Evolutionary conservation across 495 filamentous ascomycete species (phyloP), one percentile per base, ranked within the genome.

Genomic region (Aspergillus cristatus): DNA sequence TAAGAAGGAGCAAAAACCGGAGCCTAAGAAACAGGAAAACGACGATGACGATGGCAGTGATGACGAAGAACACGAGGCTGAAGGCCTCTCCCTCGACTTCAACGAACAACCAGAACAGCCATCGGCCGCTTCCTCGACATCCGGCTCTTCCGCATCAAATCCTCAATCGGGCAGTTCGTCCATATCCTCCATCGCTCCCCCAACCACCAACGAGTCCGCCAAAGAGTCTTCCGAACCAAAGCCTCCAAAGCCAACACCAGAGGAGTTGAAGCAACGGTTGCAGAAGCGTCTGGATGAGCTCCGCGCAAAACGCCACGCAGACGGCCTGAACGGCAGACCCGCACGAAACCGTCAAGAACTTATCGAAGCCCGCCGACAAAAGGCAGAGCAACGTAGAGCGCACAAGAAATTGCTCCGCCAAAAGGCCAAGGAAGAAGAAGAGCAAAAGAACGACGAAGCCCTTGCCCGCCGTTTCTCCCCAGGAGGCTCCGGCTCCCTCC

Each of bases 271-370:
- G 53, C 74, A 79, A 20, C 82, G 87, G 16, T 70, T 98, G 31
- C 74, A 80, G 32, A 82, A 80, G 45, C 84, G 76, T 39, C 84
- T 98, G 35, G 80, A 88, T 44, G 80, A 76, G 17, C 75, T 98
- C 16, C 82, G 88, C 35, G 82, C 83, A 1, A 72, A 71, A 16
- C 79, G 87, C 34, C 90, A 91, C 51, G 87, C 88, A 15, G 84
- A 89, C 46, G 84, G 81, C 11, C 68, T 74, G 4, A 75, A 94
- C 51, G 84, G 84, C 45, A 75, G 79, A 41, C 82, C 85, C 17
- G 80, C 90, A 28, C 75, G 79, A 32, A 91, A 79, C 39, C 72
- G 88, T 34, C 81, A 91, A 61, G 89, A 96, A 45, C 72, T 98
- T 2, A 82, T 98, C 47, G 93, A 96, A 58, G 70, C 82, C 12